Evolutionary conservation across 768 basidiomycete genomes (phyloP), one percentile per base, ranked within the genome.

Genomic region (Psilocybe cubensis): DNA sequence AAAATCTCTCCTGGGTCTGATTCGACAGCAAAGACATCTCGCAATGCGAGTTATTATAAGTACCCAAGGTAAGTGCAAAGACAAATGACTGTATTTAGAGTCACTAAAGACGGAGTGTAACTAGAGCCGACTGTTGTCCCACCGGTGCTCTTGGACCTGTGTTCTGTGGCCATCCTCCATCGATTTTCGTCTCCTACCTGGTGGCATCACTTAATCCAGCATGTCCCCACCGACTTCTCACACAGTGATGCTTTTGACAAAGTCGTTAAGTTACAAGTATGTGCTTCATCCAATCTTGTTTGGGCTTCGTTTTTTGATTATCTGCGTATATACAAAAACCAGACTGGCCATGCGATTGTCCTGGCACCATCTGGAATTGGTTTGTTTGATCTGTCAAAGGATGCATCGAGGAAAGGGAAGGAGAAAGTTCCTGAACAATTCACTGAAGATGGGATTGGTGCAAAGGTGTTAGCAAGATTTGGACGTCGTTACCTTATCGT

Each of bases 181-280:
- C 77, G 89, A 1, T 91, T 91, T 67, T 88, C 88, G 0, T 91
- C 90, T 0, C 86, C 87, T 0, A 77, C 85, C 1, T 91, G 89
- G 89, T 88, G 87, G 84, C 78, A 84, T 0, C 87, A 91, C 61
- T 66, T 91, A 0, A 74, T 80, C 1, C 81, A 85, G 18, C 88
- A 90, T 62, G 86, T 91, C 3, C 83, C 86, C 0, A 84, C 86
- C 0, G 81, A 88, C 58, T 79, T 89, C 53, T 79, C 81, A 0
- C 71, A 74, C 5, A 79, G 75, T 0, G 84, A 87, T 33, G 86
- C 82, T 0, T 90, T 91, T 57, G 84, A 89, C 57, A 77, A 81
- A 48, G 82, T 91, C 9, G 88, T 88, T 12, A 81, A 66, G 51
- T 74, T 91, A 2, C 78, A 87, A 79, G 89, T 89, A 56, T 63